These are phyloP conservation scores for Physcomitrium patens DNA, from an alignment of 225 moss, liverwort and hornwort species.

Conservation along the genomic window DNA sequence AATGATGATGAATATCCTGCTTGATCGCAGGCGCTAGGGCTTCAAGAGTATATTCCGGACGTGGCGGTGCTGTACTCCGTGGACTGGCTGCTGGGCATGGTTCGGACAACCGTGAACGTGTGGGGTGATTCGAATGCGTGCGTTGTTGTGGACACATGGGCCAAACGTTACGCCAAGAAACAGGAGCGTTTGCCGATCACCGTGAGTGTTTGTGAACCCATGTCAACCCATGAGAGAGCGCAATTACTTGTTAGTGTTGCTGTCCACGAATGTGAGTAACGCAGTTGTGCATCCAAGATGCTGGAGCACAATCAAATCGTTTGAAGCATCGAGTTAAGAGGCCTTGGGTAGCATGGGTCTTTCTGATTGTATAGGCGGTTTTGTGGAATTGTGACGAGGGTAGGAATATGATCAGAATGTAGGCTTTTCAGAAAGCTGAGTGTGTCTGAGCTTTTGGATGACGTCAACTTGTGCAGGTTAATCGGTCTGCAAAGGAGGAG, in stretches of 20 bases:
- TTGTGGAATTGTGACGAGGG: no score
- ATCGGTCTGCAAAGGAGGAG: constrained; percentile 41
- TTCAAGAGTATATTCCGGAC: constrained; percentile 72
- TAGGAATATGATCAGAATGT: no score
- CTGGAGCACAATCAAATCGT: no score
- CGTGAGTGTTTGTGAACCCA: constrained; percentile 24
- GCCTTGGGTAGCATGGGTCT: no score
- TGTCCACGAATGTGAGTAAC: neutral
- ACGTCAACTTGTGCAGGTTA: constrained; percentile 21
- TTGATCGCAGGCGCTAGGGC: constrained; percentile 66
- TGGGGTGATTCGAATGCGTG: constrained; percentile 94
- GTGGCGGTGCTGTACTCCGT: constrained; percentile 88
- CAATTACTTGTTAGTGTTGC: neutral
- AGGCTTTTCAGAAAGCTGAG: no score
- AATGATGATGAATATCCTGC: neutral
- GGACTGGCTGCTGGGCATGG: constrained; percentile 96
- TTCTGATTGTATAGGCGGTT: no score
- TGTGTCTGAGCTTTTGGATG: neutral
- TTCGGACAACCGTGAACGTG: constrained; percentile 84
- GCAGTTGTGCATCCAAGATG: no score
- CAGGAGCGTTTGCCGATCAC: constrained; percentile 38
- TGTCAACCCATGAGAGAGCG: neutral
- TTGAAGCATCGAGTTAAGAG: no score
- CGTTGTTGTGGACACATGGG: constrained; percentile 89
- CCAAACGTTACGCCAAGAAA: constrained; percentile 57